Evolutionary conservation across 2,329 filamentous ascomycete genomes (phyloP).

Genomic region (Aciculosporium take): DNA sequence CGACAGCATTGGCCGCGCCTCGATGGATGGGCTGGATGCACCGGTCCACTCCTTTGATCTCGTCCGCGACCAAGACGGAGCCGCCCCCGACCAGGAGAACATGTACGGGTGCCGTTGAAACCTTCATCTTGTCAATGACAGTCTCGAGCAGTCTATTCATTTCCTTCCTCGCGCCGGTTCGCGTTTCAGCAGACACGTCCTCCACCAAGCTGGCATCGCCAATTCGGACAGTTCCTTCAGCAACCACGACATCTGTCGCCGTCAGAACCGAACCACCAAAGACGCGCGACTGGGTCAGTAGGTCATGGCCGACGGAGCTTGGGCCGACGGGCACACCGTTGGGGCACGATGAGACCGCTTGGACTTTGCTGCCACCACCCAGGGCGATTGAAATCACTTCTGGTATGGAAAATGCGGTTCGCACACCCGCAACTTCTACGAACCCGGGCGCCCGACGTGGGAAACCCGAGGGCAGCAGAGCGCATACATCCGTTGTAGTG

Average conservation of each 20-base stretch:
- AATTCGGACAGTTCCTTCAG: slow-evolving; percentile 17
- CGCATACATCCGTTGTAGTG: slow-evolving; percentile 46
- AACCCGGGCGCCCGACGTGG: slow-evolving; percentile 45
- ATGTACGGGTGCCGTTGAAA: slow-evolving; percentile 34
- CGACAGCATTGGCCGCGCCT: slow-evolving; percentile 45
- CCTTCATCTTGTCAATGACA: slow-evolving; percentile 42
- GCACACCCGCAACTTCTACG: slow-evolving; percentile 42
- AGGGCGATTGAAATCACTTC: slow-evolving; percentile 42
- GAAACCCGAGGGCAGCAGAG: slow-evolving; percentile 42
- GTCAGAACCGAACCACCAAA: slow-evolving; percentile 42
- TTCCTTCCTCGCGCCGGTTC: slow-evolving; percentile 15
- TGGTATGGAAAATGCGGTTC: slow-evolving; percentile 44
- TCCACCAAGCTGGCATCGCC: slow-evolving; percentile 17
- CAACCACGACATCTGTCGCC: slow-evolving; percentile 36
- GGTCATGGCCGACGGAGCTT: slow-evolving; percentile 37
- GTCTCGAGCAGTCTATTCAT: slow-evolving; percentile 34
- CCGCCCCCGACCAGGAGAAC: slow-evolving; percentile 45
- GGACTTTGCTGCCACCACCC: slow-evolving; percentile 34
- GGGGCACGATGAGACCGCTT: slow-evolving; percentile 13
- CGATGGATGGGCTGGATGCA: slow-evolving; percentile 36
- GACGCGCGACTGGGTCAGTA: slow-evolving; percentile 31
- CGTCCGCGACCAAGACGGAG: slow-evolving; percentile 33
- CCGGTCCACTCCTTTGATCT: slow-evolving; percentile 33
- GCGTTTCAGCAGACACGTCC: slow-evolving; percentile 10
- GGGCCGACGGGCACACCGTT: slow-evolving; percentile 34